Evolutionary conservation across 345 rosid genomes (phyloP).

Genomic region (Populus euphratica): DNA sequence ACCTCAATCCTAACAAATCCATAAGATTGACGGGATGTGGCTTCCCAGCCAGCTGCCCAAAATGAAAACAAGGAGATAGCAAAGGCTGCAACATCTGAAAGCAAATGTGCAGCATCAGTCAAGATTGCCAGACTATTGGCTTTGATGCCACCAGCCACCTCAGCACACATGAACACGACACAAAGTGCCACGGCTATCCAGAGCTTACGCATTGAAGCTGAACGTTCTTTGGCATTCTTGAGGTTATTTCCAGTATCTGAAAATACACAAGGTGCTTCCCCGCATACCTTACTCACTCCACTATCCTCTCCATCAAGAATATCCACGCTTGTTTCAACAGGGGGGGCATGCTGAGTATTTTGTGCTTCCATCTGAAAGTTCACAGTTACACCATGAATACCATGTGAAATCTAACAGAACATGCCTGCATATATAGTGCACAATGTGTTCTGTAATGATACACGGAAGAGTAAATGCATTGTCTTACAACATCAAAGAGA

Average conservation of each 20-base stretch:
- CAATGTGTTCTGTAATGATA: not conserved
- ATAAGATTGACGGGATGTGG: conserved; percentile 23
- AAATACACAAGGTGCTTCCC: conserved; percentile 27
- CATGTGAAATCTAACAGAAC: not conserved
- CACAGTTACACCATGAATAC: not conserved
- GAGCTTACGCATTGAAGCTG: conserved; percentile 26
- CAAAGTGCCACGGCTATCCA: conserved; percentile 13
- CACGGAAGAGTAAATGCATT: not conserved
- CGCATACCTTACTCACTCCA: conserved; percentile 17
- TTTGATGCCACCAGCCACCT: conserved; percentile 24
- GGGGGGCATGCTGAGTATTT: conserved; percentile 7
- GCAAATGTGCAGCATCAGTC: conserved; percentile 28
- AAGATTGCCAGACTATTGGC: conserved; percentile 25
- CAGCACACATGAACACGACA: conserved; percentile 20
- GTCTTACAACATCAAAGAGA: not conserved
- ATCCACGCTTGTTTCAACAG: conserved; percentile 11
- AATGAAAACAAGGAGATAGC: conserved; percentile 31
- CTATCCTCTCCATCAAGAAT: conserved; percentile 3
- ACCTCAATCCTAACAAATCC: conserved; percentile 29
- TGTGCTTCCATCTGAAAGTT: conserved; percentile 23
- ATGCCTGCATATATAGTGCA: not conserved
- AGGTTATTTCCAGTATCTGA: conserved; percentile 17
- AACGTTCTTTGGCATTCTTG: conserved; percentile 24
- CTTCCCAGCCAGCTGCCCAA: conserved; percentile 36
- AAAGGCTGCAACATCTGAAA: conserved; percentile 32